Conservation (phyloP, 2,329 filamentous ascomycete genomes). For the Fusarium subtropicale region DNA sequence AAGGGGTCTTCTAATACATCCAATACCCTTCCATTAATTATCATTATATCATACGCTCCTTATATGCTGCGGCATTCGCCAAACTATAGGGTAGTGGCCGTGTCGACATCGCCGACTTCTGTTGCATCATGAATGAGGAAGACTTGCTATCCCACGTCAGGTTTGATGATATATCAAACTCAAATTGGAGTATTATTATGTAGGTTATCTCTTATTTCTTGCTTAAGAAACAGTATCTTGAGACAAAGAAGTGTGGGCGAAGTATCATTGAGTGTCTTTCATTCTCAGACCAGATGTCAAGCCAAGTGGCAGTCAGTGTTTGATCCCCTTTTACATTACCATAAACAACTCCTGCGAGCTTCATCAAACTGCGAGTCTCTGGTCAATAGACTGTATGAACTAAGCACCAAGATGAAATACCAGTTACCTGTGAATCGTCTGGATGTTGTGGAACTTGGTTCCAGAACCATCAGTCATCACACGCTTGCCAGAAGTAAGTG, state of each 20-base stretch:
- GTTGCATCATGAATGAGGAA: not conserved
- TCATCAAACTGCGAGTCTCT: accelerated
- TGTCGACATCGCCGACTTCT: not conserved
- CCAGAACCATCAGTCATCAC: not conserved
- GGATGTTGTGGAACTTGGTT: not conserved
- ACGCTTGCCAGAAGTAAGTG: no score
- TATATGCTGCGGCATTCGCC: not conserved
- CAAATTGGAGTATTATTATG: no score
- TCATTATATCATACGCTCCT: no score
- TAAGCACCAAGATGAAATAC: not conserved
- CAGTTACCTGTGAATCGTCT: not conserved
- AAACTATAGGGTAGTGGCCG: not conserved
- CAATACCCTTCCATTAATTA: accelerated
- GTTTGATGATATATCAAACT: not conserved
- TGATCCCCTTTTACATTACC: not conserved
- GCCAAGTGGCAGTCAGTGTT: not conserved
- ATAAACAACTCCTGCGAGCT: not conserved
- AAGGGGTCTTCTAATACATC: no score
- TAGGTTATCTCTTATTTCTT: not conserved
- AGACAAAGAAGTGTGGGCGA: not conserved
- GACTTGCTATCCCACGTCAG: no score
- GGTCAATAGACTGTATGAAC: no score
- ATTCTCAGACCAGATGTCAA: not conserved
- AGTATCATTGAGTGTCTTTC: not conserved
- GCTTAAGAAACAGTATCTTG: no score